Evolutionary conservation across 2,329 filamentous ascomycete genomes (phyloP), one percentile per base, ranked within the genome.

Genomic region (Hypoxylon sp.): DNA sequence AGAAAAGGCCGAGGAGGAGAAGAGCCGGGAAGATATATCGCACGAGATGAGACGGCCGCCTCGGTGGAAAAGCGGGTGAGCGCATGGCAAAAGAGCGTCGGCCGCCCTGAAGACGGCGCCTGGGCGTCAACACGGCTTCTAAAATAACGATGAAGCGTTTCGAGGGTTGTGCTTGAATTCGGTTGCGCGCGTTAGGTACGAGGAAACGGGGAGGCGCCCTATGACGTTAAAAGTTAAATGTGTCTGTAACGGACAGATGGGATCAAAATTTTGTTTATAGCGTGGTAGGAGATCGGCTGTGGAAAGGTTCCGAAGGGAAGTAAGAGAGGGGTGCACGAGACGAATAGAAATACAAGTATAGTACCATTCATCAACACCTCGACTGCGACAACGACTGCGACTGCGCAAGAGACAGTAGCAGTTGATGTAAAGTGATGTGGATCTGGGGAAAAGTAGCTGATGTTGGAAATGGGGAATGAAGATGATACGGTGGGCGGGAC

Each of bases 1-100:
- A 81, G 64, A 82, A 68, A 22, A 78, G 68, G 31, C 76, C 62
- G 39, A 80, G 60, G 14, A 84, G 44, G 39, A 84, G 59, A 39
- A 77, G 53, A 58, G 78, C 77, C n/a, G 83, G 73, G 42, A 83
- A 64, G 29, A 77, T 70, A 63, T 82, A 84, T 60, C 82, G 82
- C 26, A 83, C 64, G 60, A 84, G 77, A 71, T 83, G 80, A 54
- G 82, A 82, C 8, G 79, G 80, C 59, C 83, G 81, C 64, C 82
- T 80, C 62, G 81, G 80, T 44, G 81, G 80, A 63, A 84, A 83
- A 33, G 78, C 77, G 35, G 81, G 78, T 68, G 81, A 79, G 65
- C 80, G 76, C 77, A 83, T 79, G 65, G 70, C 74, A 68, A 70
- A 66, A 66, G 51, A 65, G 65, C 69, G 69, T 64, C 67, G 68